A percentile compares a stretch with the other conserved stretches of the same genome.
These are phyloP conservation scores for Saccharomycopsis hybrid DNA, from an alignment of 1,139 yeast genomes.

Conservation along the genomic window DNA sequence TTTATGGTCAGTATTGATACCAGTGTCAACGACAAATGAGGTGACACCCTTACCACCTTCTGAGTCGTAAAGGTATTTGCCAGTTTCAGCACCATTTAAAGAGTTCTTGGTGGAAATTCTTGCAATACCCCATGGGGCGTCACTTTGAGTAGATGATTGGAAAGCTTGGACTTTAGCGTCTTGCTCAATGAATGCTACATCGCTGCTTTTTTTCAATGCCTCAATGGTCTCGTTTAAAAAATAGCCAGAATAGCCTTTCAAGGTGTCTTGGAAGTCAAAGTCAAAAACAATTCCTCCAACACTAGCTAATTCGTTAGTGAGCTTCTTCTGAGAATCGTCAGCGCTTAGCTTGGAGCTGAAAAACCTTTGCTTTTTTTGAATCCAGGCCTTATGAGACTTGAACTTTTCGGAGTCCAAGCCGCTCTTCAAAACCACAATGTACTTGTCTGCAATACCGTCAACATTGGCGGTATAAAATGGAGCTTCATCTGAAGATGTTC, in stretches of 20 bases:
- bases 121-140: constrained; percentile 96
- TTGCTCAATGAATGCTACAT: constrained; percentile 69
- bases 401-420: constrained; percentile 31
- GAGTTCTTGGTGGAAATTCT: constrained; percentile 86
- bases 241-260: constrained; percentile 68
- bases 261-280: constrained; percentile 49
- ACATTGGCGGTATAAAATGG: too few species aligned
- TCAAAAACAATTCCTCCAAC: background rate
- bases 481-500: too few species aligned
- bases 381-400: background rate
- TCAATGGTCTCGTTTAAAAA: constrained; percentile 69
- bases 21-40: constrained; percentile 86
- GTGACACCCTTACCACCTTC: constrained; percentile 92
- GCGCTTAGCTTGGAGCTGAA: background rate
- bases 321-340: constrained; percentile 33
- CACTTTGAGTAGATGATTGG: constrained; percentile 54
- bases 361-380: background rate
- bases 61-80: constrained; percentile 76
- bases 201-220: constrained; percentile 61
- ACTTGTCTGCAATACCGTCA: constrained; percentile 55
- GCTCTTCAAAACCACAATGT: constrained; percentile 71
- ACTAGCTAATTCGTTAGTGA: background rate
- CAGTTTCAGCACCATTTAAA: constrained; percentile 68
- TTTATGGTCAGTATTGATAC: constrained; percentile 70
- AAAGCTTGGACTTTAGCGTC: constrained; percentile 33